phyloP scores from a whole-genome alignment of 257 asterid genomes.

The Forsythia viridissima region DNA sequence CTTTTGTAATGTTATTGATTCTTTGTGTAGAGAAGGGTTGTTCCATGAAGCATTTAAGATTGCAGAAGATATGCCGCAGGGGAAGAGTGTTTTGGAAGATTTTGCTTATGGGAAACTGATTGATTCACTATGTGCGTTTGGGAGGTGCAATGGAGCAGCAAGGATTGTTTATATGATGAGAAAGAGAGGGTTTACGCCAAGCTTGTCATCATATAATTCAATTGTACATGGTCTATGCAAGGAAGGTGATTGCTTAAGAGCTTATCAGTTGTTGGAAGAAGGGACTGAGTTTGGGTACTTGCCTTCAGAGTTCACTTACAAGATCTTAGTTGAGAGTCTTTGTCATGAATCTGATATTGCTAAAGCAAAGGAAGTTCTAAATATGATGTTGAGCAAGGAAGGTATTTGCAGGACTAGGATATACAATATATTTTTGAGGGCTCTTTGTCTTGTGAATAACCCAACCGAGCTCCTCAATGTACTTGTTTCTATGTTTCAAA shows the following conservation, averaged over 20 bases:
- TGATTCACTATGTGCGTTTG: conserved; percentile 65
- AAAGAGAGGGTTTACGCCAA: conserved; percentile 64
- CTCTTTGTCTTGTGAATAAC: conserved; percentile 57
- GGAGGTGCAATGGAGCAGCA: conserved; percentile 84
- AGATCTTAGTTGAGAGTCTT: conserved; percentile 67
- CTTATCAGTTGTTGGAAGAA: conserved; percentile 81
- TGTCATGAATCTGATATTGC: conserved; percentile 58
- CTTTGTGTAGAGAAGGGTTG: conserved; percentile 75
- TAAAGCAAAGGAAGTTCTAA: conserved; percentile 67
- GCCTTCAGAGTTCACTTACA: conserved; percentile 81
- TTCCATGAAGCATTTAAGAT: conserved; percentile 71
- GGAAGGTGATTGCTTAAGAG: conserved; percentile 72
- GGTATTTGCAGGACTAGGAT: conserved; percentile 57
- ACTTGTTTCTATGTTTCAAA: conserved; percentile 73
- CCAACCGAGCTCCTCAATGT: conserved; percentile 84
- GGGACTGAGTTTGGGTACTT: conserved; percentile 57
- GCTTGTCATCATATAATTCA: conserved; percentile 62
- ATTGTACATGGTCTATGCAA: conserved; percentile 74
- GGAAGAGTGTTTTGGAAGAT: conserved; percentile 54
- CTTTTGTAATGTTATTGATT: conserved; percentile 59
- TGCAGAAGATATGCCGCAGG: conserved; percentile 79
- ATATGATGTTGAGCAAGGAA: conserved; percentile 56
- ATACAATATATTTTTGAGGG: conserved; percentile 82
- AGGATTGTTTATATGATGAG: conserved; percentile 87
- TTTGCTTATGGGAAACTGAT: conserved; percentile 79